Evolutionary conservation across 2,329 filamentous ascomycete species (phyloP), one percentile per base, ranked within the genome.

Genomic region (Phaeosphaeriaceae sp.): DNA sequence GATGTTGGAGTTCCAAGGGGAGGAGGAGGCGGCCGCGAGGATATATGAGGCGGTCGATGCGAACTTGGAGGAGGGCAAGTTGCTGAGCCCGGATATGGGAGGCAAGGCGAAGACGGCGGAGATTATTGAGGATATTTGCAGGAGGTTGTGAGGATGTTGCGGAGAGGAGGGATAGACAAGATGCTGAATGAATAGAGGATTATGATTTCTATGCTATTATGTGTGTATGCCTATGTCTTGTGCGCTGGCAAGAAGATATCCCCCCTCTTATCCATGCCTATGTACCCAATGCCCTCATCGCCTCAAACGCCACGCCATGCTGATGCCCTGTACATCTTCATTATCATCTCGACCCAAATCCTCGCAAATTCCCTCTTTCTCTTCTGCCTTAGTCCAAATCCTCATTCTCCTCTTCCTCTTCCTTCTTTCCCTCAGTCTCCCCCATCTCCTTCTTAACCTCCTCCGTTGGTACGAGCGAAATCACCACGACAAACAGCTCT

Each of bases 1-100:
- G 62, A 98, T 99, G 95, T 85, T 99, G 66, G 94, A 98, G 84
- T 99, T 98, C 80, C 83, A 98, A 65, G 88, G 92, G 63, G 89
- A 96, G 83, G 90, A 93, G 79, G 83, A 86, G 62, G 95, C 95
- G 20, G 95, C 95, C 33, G 92, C 91, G 27, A 89, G 85, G 82
- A 96, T 99, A 71, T 97, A 98, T 79, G 85, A 88, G 58, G 95
- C 95, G 21, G 93, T 98, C 22, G 95, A 99, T 79, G 93, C 84
- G 45, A 96, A 95, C 77, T 82, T 99, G 33, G 90, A 90, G 76
- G 93, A 95, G 74, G 93, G 89, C 61, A 89, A 85, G 81, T 83
- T 93, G 63, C 80, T 98, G 65, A 95, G 87, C 74, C 95, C 95
- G 20, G 95, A 99, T 76, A 84, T 99, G 75, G 94, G 95, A 53